Evolutionary conservation across 306 rosid genomes (phyloP).

Genomic region (Corylus americana): DNA sequence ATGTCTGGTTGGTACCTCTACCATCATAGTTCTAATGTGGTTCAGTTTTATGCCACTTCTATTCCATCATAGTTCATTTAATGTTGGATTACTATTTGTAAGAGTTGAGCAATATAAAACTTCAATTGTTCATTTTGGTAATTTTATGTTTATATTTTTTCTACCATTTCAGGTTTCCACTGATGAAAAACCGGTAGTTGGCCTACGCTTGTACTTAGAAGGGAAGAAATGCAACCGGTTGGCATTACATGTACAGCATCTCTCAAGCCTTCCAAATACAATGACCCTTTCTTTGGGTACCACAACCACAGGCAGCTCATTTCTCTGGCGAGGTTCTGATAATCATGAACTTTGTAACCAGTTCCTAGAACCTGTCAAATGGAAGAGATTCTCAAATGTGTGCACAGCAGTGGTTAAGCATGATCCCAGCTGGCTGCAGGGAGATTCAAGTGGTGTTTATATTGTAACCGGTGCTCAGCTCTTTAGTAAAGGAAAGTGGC

Average conservation of each 20-base stretch:
- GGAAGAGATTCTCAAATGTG: constrained; percentile 86
- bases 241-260: constrained; percentile 84
- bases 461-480: constrained; percentile 93
- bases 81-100: neutral
- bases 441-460: constrained; percentile 64
- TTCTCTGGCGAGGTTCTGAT: constrained; percentile 83
- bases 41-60: neutral
- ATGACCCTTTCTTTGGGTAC: constrained; percentile 52
- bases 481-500: constrained; percentile 82
- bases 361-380: constrained; percentile 75
- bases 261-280: constrained; percentile 81
- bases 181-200: constrained; percentile 81
- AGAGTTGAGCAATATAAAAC: neutral
- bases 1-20: neutral
- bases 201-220: constrained; percentile 85
- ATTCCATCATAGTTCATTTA: neutral
- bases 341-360: constrained; percentile 50
- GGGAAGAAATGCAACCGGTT: constrained; percentile 75
- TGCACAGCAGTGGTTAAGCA: constrained; percentile 82
- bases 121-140: constrained; percentile 18
- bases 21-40: neutral
- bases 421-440: constrained; percentile 76
- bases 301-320: constrained; percentile 30
- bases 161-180: constrained; percentile 69
- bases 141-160: neutral